Percentiles rank a stretch among this genome's conserved stretches.
These are phyloP conservation scores for Hypericum perforatum DNA, from an alignment of 345 rosid genomes.

Conservation along the genomic window DNA sequence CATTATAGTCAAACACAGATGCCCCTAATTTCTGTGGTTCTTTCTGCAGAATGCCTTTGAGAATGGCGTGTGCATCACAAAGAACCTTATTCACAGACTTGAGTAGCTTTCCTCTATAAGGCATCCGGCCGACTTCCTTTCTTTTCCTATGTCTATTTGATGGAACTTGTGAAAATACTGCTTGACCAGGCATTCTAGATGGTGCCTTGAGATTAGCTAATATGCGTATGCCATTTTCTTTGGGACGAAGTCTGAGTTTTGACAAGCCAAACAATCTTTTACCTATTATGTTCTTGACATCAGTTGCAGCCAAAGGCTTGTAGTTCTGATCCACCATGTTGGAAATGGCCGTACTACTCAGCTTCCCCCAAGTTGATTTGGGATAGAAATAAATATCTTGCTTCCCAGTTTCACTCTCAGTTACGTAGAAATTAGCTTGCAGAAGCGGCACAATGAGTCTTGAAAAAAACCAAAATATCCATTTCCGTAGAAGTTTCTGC, in stretches of 20 bases:
- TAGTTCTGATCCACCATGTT: constrained; percentile 33
- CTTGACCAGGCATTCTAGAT: constrained; percentile 24
- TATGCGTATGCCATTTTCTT: constrained; percentile 55
- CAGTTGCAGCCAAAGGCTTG: constrained; percentile 26
- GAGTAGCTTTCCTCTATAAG: constrained; percentile 13
- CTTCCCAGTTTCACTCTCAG: constrained; percentile 69
- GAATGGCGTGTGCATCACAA: constrained; percentile 55
- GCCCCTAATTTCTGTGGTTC: constrained; percentile 65
- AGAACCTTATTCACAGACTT: constrained; percentile 45
- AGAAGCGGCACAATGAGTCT: constrained; percentile 55
- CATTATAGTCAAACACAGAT: constrained; percentile 78
- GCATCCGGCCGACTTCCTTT: neutral
- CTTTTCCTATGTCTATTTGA: constrained; percentile 10
- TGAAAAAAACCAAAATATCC: constrained; percentile 77
- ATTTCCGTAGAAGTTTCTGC: constrained; percentile 40
- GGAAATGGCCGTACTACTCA: constrained; percentile 29
- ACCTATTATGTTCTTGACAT: constrained; percentile 30
- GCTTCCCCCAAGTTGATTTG: constrained; percentile 54
- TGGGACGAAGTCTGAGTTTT: constrained; percentile 62
- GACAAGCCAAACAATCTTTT: constrained; percentile 45
- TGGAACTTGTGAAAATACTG: constrained; percentile 11
- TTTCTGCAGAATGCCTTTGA: constrained; percentile 55
- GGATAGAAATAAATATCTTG: constrained; percentile 49
- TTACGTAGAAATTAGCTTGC: constrained; percentile 64
- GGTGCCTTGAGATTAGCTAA: constrained; percentile 57